These are phyloP conservation scores for Arctium minus DNA, from an alignment of 129 eudicot species.

Conservation along the genomic window DNA sequence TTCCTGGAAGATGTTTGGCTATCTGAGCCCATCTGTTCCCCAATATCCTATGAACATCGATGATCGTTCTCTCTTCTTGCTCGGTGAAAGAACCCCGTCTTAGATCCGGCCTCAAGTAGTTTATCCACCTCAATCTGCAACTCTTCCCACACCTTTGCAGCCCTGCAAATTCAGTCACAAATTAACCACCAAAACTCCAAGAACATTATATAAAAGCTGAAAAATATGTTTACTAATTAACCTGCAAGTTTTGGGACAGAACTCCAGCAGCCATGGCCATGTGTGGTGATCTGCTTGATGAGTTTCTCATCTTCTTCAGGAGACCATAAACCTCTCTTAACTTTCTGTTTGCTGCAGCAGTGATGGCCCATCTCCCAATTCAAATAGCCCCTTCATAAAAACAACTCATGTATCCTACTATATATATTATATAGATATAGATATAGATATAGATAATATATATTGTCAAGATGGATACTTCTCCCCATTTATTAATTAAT, in stretches of 20 bases:
- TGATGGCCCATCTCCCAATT: constrained; percentile 63
- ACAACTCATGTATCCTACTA: constrained; percentile 19
- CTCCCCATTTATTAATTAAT: constrained; percentile 11
- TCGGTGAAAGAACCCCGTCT: constrained; percentile 82
- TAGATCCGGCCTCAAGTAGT: constrained; percentile 72
- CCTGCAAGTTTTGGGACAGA: constrained; percentile 92
- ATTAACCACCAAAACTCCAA: not conserved
- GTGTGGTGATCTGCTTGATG: constrained; percentile 53
- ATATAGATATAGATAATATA: not conserved
- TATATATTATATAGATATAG: constrained; percentile 20
- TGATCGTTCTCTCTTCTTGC: constrained; percentile 78
- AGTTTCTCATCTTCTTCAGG: constrained; percentile 89
- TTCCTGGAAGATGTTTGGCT: constrained; percentile 83
- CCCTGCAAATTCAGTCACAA: constrained; percentile 36
- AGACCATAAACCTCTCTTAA: constrained; percentile 84
- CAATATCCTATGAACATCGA: constrained; percentile 75
- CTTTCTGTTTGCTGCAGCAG: constrained; percentile 90
- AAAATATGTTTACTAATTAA: not conserved
- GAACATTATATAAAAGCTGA: not conserved
- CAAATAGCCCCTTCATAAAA: constrained; percentile 15
- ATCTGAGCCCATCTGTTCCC: constrained; percentile 96
- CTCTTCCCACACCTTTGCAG: constrained; percentile 78
- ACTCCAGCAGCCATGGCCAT: constrained; percentile 98
- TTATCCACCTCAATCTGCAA: constrained; percentile 64
- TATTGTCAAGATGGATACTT: constrained; percentile 22